Conservation (phyloP, 2,329 filamentous ascomycete species). For the Phoma sp. region DNA sequence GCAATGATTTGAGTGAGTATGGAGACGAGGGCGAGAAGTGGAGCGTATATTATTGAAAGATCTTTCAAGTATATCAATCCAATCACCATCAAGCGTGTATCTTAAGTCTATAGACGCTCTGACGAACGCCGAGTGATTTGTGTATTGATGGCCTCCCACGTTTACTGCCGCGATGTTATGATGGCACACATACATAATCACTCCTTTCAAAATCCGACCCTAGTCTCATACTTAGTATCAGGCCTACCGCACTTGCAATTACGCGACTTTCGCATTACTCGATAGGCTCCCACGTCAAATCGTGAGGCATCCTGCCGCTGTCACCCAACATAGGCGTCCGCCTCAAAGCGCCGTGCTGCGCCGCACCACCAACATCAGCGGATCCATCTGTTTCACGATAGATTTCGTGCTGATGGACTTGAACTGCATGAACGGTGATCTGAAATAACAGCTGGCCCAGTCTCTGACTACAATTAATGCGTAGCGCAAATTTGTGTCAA, state of each 20-base stretch:
- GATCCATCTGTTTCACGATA: conserved; percentile 7
- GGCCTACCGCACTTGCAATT: background rate
- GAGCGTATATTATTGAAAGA: no score
- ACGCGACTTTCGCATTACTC: background rate
- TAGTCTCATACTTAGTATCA: background rate
- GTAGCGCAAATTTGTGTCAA: background rate
- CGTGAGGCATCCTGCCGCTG: conserved; percentile 15
- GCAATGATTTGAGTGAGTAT: no score
- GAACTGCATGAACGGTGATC: conserved; percentile 11
- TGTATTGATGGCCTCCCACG: no score
- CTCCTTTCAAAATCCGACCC: no score
- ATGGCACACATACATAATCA: no score
- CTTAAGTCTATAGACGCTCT: no score
- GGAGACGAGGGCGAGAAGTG: no score
- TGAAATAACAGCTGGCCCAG: conserved; percentile 6
- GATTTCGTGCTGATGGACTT: conserved; percentile 7
- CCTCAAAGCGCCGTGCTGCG: conserved; percentile 13
- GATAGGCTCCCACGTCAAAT: conserved; percentile 9
- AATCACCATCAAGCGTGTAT: no score
- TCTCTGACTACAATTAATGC: background rate
- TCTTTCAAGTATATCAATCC: no score
- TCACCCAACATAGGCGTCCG: conserved; percentile 10
- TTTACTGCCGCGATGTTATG: no score
- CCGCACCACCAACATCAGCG: conserved; percentile 12
- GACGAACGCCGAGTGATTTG: no score